Percentiles rank a stretch among this genome's conserved stretches.
Conservation (phyloP, 768 basidiomycete species). For the Boletus rubroflammeus region DNA sequence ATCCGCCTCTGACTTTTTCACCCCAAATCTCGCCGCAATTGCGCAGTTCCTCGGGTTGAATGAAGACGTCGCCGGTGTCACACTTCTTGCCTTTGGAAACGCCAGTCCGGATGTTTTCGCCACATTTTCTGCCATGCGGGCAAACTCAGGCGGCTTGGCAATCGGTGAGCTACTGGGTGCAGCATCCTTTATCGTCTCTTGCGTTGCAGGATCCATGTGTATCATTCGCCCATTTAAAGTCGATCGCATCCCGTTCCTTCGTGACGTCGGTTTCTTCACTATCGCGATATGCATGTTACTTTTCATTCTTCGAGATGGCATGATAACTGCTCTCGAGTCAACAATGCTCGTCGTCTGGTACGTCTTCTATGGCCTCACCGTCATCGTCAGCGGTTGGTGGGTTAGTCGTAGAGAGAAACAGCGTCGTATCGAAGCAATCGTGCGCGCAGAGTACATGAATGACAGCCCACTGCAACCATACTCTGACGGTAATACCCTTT, state of each 20-base stretch:
- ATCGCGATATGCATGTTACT: constrained; percentile 74
- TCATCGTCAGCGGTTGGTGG: constrained; percentile 79
- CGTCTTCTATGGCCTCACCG: constrained; percentile 67
- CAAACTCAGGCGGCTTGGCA: constrained; percentile 82
- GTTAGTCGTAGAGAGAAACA: constrained; percentile 49
- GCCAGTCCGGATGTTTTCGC: constrained; percentile 96
- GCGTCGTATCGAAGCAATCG: constrained; percentile 45
- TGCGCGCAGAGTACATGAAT: constrained; percentile 55
- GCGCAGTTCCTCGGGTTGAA: constrained; percentile 81
- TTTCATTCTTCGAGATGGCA: constrained; percentile 71
- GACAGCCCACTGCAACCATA: constrained; percentile 51
- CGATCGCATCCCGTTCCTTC: constrained; percentile 72
- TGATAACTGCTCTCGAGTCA: constrained; percentile 69
- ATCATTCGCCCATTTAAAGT: constrained; percentile 95
- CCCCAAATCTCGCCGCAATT: constrained; percentile 90
- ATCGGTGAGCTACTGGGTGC: constrained; percentile 95
- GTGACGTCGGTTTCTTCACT: constrained; percentile 96
- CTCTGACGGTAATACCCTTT: constrained; percentile 55
- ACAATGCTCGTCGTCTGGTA: constrained; percentile 69
- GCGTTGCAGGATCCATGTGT: constrained; percentile 97
- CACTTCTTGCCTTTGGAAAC: constrained; percentile 95
- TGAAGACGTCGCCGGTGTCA: constrained; percentile 94
- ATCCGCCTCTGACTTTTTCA: constrained; percentile 95
- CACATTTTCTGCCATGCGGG: constrained; percentile 89
- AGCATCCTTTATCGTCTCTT: constrained; percentile 92